Percentiles rank a stretch among this genome's conserved stretches.
These are phyloP conservation scores for Nicotiana attenuata DNA, from an alignment of 257 asterid species.

Conservation along the genomic window DNA sequence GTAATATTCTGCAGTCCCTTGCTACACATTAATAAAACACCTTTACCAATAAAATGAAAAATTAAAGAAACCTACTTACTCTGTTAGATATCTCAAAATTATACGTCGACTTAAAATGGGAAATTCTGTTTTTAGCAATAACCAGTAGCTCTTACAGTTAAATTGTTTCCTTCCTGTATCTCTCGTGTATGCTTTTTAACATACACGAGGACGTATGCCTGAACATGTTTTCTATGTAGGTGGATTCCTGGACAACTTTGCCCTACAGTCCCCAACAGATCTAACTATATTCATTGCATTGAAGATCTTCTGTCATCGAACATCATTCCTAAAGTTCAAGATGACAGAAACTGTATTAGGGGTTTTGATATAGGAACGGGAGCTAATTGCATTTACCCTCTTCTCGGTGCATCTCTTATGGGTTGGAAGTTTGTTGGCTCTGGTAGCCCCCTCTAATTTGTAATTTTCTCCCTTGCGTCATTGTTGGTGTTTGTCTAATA, in stretches of 20 bases:
- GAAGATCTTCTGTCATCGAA: constrained; percentile 77
- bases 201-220: no score
- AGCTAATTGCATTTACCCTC: constrained; percentile 94
- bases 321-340: constrained; percentile 29
- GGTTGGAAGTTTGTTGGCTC: constrained; percentile 95
- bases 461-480: not conserved
- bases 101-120: no score
- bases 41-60: no score
- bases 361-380: constrained; percentile 98
- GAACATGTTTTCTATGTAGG: constrained; percentile 35
- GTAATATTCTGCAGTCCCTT: no score
- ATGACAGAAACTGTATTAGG: constrained; percentile 27
- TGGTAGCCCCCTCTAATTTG: constrained; percentile 34
- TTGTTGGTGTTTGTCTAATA: not conserved
- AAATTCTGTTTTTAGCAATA: no score
- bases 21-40: no score
- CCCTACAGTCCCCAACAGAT: constrained; percentile 92
- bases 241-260: constrained; percentile 99
- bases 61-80: no score
- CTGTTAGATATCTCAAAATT: no score
- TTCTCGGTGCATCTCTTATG: constrained; percentile 91
- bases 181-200: no score
- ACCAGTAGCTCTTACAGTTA: no score
- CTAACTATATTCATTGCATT: constrained; percentile 92
- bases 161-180: no score